phyloP scores from a whole-genome alignment of 495 filamentous ascomycete species.

The Elasticomyces elasticus region DNA sequence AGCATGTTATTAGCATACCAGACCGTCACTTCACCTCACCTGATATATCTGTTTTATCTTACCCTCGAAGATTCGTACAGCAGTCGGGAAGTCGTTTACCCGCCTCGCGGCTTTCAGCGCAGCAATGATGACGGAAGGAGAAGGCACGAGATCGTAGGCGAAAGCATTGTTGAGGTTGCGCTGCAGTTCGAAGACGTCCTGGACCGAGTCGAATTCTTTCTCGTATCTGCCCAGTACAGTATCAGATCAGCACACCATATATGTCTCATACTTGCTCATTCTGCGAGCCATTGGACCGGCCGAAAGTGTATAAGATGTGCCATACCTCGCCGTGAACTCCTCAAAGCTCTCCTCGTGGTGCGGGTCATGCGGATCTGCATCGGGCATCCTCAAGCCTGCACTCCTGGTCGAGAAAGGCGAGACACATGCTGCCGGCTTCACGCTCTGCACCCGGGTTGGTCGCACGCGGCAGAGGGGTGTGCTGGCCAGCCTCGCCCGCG shows the following conservation, averaged over 20 bases:
- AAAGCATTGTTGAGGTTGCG: slow-evolving; percentile 99
- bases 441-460: background rate
- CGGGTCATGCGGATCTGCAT: slow-evolving; percentile 27
- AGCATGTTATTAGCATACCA: background rate
- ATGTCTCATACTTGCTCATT: background rate
- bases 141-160: slow-evolving; percentile 98
- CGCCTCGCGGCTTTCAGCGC: slow-evolving; percentile 84
- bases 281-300: slow-evolving; percentile 8
- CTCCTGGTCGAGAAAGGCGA: slow-evolving; percentile 8
- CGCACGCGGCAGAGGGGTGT: background rate
- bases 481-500: slow-evolving; percentile 15
- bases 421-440: background rate
- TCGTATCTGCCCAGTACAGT: slow-evolving; percentile 76
- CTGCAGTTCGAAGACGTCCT: slow-evolving; percentile 99
- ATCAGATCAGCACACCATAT: background rate
- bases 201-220: slow-evolving; percentile 95
- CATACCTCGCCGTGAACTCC: slow-evolving; percentile 97
- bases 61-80: slow-evolving; percentile 97
- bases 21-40: no score
- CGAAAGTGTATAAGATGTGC: slow-evolving; percentile 1
- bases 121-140: slow-evolving; percentile 80
- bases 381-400: slow-evolving; percentile 14
- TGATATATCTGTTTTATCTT: slow-evolving; percentile 23
- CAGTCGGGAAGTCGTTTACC: slow-evolving; percentile 98
- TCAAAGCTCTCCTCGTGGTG: slow-evolving; percentile 93